Conservation (phyloP, 768 basidiomycete species). For the Auricularia sp. region DNA sequence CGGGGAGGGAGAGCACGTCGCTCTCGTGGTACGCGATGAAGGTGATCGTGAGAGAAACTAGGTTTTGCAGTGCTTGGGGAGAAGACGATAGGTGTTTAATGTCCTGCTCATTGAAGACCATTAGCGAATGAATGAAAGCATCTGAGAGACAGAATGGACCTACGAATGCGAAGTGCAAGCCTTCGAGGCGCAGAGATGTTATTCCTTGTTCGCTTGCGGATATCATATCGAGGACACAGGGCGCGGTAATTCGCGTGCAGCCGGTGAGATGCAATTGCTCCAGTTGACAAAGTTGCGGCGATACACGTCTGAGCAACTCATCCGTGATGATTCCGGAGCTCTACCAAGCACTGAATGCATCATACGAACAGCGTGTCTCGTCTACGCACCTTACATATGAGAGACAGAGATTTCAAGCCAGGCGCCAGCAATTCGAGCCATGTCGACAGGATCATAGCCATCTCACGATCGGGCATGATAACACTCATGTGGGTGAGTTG, state of each 20-base stretch:
- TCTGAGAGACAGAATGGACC: conserved; percentile 12
- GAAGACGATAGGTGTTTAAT: conserved; percentile 34
- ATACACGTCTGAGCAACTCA: conserved; percentile 36
- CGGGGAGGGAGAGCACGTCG: conserved; percentile 34
- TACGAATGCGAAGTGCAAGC: conserved; percentile 52
- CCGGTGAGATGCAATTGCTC: conserved; percentile 54
- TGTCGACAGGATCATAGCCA: conserved; percentile 36
- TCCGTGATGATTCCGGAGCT: conserved; percentile 40
- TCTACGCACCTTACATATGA: conserved; percentile 56
- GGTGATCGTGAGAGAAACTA: conserved; percentile 52
- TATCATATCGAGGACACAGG: conserved; percentile 44
- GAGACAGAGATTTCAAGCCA: conserved; percentile 45
- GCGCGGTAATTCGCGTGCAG: conserved; percentile 57
- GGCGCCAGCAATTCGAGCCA: conserved; percentile 41
- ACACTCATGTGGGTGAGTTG: conserved; percentile 46
- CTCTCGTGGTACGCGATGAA: conserved; percentile 25
- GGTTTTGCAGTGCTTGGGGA: conserved; percentile 27
- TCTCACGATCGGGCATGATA: conserved; percentile 60
- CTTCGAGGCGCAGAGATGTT: conserved; percentile 47
- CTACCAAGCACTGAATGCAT: background rate
- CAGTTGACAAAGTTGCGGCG: conserved; percentile 38
- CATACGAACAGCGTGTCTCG: background rate
- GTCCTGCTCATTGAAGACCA: conserved; percentile 30
- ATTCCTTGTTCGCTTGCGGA: conserved; percentile 37
- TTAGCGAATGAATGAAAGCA: background rate